phyloP scores from a whole-genome alignment of 1,284 basidiomycete species.

The Irpex sp. region DNA sequence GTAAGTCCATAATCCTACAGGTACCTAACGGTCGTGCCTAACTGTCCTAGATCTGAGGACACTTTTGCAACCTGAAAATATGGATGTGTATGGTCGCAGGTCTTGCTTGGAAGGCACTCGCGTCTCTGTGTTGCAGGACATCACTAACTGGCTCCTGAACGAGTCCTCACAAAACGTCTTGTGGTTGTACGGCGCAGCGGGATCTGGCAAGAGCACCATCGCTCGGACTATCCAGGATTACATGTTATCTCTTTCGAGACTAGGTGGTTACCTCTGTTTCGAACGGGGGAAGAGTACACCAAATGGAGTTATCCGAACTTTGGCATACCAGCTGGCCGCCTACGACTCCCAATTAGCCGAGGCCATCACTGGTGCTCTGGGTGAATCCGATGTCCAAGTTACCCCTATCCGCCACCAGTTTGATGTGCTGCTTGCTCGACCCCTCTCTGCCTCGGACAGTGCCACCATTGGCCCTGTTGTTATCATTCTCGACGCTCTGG shows the following conservation, averaged over 20 bases:
- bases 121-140: slow-evolving; percentile 1
- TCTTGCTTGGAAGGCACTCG: slow-evolving; percentile 4
- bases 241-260: neutral
- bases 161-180: slow-evolving; percentile 9
- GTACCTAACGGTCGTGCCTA: neutral
- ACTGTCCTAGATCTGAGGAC: neutral
- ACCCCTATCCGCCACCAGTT: neutral
- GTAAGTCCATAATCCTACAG: neutral
- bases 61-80: neutral
- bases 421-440: neutral
- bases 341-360: neutral
- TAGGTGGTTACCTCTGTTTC: slow-evolving; percentile 4
- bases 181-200: slow-evolving; percentile 19
- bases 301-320: slow-evolving; percentile 25
- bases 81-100: slow-evolving; percentile 1
- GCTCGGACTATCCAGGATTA: slow-evolving; percentile 16
- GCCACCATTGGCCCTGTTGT: neutral
- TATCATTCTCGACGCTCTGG: neutral
- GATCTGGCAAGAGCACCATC: slow-evolving; percentile 21
- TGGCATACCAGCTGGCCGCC: slow-evolving; percentile 16
- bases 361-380: slow-evolving; percentile 1
- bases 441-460: neutral
- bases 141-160: slow-evolving; percentile 16
- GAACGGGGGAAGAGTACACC: slow-evolving; percentile 12
- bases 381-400: neutral